Conservation (phyloP, 805 yeast genomes). For the Hanseniaspora lachancei region DNA sequence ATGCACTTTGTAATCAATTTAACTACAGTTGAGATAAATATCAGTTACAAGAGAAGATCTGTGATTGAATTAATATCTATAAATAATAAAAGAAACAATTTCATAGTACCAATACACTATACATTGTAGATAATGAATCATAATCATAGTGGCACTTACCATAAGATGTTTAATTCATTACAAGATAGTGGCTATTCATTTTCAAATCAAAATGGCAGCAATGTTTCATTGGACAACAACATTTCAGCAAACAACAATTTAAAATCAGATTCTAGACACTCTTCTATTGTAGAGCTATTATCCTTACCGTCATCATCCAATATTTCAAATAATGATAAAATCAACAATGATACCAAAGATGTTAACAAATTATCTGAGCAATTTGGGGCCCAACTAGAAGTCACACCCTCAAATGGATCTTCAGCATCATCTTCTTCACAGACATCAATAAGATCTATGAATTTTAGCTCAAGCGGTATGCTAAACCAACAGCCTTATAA, state of each 20-base stretch:
- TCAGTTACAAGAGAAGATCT: too few relatives aligned
- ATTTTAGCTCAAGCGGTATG: background rate
- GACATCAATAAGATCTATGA: conserved; percentile 4
- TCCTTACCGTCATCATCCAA: conserved; percentile 9
- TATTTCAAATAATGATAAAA: background rate
- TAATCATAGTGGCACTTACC: conserved; percentile 2
- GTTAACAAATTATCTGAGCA: background rate
- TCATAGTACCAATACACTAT: too few relatives aligned
- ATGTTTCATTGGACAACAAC: background rate
- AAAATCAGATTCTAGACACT: conserved; percentile 9
- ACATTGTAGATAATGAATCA: background rate
- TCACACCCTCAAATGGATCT: background rate
- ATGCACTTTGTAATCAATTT: too few relatives aligned
- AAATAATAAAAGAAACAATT: too few relatives aligned
- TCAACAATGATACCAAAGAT: background rate
- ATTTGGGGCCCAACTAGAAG: background rate
- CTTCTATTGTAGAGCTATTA: conserved; percentile 10
- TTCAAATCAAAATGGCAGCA: background rate
- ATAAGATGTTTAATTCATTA: conserved; percentile 1
- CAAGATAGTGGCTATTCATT: background rate
- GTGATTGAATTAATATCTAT: too few relatives aligned
- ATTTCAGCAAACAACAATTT: background rate
- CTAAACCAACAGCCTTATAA: background rate
- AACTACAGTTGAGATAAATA: too few relatives aligned
- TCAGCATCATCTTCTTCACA: conserved; percentile 3